phyloP scores from a whole-genome alignment of 805 yeast species.

The Kluyveromyces starmeri region DNA sequence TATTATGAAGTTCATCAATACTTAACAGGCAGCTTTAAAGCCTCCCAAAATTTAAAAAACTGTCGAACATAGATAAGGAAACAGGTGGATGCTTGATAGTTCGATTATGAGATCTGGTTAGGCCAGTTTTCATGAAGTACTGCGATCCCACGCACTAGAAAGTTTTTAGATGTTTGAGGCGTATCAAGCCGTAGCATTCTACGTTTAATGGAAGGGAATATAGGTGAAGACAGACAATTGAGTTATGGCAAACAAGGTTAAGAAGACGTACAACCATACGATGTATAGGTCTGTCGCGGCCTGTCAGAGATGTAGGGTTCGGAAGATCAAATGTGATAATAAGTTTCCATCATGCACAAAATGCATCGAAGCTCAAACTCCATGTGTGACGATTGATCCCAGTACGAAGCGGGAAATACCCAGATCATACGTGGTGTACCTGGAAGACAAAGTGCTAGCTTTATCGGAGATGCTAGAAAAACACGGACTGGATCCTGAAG shows the following conservation, averaged over 20 bases:
- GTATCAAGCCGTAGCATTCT: no score
- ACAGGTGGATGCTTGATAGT: no score
- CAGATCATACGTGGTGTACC: conserved; percentile 61
- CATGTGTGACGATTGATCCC: conserved; percentile 79
- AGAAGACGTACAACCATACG: conserved; percentile 13
- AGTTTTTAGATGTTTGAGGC: no score
- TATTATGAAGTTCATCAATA: no score
- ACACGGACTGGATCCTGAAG: conserved; percentile 33
- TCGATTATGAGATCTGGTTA: no score
- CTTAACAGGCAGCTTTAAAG: no score
- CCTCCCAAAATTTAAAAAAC: no score
- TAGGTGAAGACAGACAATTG: no score
- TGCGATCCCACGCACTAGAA: no score
- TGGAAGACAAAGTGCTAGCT: conserved; percentile 56
- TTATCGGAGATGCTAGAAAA: conserved; percentile 43
- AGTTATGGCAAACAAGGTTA: conserved; percentile 4
- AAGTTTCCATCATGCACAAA: conserved; percentile 47
- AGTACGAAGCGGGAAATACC: conserved; percentile 85
- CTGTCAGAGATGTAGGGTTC: conserved; percentile 72
- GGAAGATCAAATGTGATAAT: conserved; percentile 56
- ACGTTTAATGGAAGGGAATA: no score
- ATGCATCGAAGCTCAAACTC: conserved; percentile 52
- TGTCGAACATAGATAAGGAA: no score
- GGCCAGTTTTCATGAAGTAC: no score
- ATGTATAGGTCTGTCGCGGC: conserved; percentile 68